phyloP scores from a whole-genome alignment of 2,329 filamentous ascomycete genomes.

The Akanthomyces muscarius region DNA sequence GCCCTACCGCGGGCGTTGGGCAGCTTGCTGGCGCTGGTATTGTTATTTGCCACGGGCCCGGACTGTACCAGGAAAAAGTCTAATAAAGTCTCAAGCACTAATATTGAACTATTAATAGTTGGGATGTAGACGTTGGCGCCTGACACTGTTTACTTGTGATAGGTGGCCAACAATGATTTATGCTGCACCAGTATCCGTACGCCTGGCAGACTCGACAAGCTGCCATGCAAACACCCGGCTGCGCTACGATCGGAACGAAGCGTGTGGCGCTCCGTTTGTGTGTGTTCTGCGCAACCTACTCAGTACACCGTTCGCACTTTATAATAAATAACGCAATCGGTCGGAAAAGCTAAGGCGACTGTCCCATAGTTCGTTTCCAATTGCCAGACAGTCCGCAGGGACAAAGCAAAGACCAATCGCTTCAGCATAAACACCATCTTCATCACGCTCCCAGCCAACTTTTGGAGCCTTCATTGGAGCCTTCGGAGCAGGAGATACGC shows the following conservation, averaged over 20 bases:
- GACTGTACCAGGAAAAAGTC: neutral
- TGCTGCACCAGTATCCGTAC: neutral
- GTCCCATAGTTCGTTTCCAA: too few relatives aligned
- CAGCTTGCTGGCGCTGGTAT: neutral
- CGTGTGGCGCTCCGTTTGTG: neutral
- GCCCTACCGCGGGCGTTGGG: neutral
- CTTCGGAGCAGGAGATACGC: too few relatives aligned
- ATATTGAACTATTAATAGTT: neutral
- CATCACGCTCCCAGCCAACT: too few relatives aligned
- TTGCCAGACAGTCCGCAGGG: too few relatives aligned
- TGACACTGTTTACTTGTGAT: neutral
- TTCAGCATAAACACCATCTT: too few relatives aligned
- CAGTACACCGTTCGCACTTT: neutral
- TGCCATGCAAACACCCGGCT: neutral
- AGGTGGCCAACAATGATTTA: neutral
- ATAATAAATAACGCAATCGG: too few relatives aligned
- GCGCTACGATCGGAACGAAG: neutral
- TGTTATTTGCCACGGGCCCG: neutral
- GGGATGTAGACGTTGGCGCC: neutral
- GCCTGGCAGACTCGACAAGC: neutral
- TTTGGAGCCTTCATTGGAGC: too few relatives aligned
- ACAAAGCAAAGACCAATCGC: too few relatives aligned
- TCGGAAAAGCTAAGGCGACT: neutral
- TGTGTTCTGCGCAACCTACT: too few relatives aligned
- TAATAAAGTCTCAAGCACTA: neutral